Base-by-base conservation (phyloP, 2,329 filamentous ascomycete genomes). In the Fusarium ambrosium region DNA sequence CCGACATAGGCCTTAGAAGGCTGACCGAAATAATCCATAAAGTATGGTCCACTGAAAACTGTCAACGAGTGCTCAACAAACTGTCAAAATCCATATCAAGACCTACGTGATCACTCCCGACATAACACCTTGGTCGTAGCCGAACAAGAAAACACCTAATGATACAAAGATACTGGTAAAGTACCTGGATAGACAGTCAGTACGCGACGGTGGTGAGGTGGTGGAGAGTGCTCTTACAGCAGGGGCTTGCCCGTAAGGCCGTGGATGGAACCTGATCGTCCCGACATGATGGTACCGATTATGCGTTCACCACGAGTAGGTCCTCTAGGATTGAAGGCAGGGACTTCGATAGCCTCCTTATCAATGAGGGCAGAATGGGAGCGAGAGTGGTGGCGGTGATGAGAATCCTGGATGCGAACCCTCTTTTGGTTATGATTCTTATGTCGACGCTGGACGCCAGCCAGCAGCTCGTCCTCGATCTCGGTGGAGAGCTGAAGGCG, bases 171-270 rank as follows among this genome's bases (percentile, higher is more conserved):
- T 93, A 85, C 94, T 98, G 59, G 95, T 98, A 81, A 98, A 98
- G 82, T 98, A 98, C 75, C 95, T 97, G 80, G 24, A 65, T 27
- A 29, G 37, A 71, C 16, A 29, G 22, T 78, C 43, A 79, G 77
- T 69, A 74, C 41, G 24, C 56, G 55, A 67, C 64, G 27, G 56
- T 55, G 18, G 29, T 22, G 24, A 7, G 41, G 20, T 22, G 22
- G 16, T 22, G 37, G 41, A 34, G 8, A 34, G 63, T 7, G 11
- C 55, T 82, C 87, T 71, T 90, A 98, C 93, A 99, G 90, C 80
- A 99, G 88, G 85, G 96, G 92, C 88, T 97, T 98, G 86, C 97
- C 97, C 80, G 97, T 97, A 79, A 99, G 90, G 88, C 97, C 97
- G 86, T 97, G 94, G 80, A 95, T 92, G 82, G 93, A 92, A 81